A percentile compares a stretch with the other conserved stretches of the same genome.
Conservation (phyloP, 1,284 basidiomycete species). For the Peniophora sp. region DNA sequence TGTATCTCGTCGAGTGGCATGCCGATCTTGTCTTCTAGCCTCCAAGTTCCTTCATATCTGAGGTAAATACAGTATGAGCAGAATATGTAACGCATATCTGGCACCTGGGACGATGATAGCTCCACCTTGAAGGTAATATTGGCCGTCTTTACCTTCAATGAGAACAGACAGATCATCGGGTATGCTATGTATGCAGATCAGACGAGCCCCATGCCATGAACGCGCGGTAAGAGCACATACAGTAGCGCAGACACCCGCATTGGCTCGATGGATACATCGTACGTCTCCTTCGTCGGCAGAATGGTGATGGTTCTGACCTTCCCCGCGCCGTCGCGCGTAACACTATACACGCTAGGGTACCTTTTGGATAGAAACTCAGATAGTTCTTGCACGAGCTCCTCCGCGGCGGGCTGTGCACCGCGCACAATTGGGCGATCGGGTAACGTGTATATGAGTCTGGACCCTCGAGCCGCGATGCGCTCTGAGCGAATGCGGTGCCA, state of each 20-base stretch:
- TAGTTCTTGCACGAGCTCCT: slow-evolving; percentile 59
- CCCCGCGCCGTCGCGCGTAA: slow-evolving; percentile 38
- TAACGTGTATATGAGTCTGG: slow-evolving; percentile 41
- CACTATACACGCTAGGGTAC: slow-evolving; percentile 51
- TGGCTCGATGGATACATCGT: slow-evolving; percentile 47
- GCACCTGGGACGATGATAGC: slow-evolving; percentile 54
- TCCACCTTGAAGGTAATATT: slow-evolving; percentile 66
- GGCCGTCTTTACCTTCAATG: slow-evolving; percentile 63
- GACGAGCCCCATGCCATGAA: not conserved
- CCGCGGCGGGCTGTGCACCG: slow-evolving; percentile 27
- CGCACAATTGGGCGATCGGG: slow-evolving; percentile 38
- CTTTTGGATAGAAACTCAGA: slow-evolving; percentile 56
- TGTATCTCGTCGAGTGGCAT: slow-evolving; percentile 70
- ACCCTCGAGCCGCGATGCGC: slow-evolving; percentile 42
- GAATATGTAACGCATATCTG: not conserved
- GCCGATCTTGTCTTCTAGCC: slow-evolving; percentile 72
- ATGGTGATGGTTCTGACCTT: slow-evolving; percentile 49
- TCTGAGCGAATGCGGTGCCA: slow-evolving; percentile 49
- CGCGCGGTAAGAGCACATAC: slow-evolving; percentile 24
- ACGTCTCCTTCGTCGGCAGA: slow-evolving; percentile 39
- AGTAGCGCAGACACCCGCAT: slow-evolving; percentile 50
- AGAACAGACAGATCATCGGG: slow-evolving; percentile 76
- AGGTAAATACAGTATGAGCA: not conserved
- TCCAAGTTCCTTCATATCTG: slow-evolving; percentile 56
- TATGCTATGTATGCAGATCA: slow-evolving; percentile 27